Conservation (phyloP, 2,329 filamentous ascomycete genomes). For the Nakataea oryzae region DNA sequence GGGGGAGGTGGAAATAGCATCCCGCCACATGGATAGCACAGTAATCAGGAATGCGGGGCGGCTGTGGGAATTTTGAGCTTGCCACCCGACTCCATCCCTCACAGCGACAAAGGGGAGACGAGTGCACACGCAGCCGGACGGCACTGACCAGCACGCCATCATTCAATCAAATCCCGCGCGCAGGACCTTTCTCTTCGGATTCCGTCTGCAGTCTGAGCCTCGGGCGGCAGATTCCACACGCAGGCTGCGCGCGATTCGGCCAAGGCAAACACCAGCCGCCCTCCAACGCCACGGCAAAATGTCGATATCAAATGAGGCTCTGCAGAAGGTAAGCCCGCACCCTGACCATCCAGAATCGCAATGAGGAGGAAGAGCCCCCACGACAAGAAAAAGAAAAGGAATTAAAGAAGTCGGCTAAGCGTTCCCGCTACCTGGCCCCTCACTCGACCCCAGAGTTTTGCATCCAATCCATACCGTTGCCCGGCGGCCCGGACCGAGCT, state of each 20-base stretch:
- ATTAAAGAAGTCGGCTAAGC: not conserved
- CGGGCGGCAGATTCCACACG: not conserved
- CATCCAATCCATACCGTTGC: not conserved
- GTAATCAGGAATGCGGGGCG: not conserved
- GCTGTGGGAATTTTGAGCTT: not conserved
- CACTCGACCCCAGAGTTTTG: not conserved
- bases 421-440: no score
- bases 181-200: not conserved
- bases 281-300: conserved; percentile 37
- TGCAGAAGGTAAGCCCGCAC: conserved; percentile 64
- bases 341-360: not conserved
- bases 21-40: not conserved
- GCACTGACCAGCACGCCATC: not conserved
- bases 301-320: conserved; percentile 88
- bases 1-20: not conserved
- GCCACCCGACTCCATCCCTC: not conserved
- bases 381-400: not conserved
- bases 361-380: not conserved
- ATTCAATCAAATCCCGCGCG: not conserved
- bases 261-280: not conserved
- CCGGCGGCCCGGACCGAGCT: no score
- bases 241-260: no score
- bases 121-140: not conserved
- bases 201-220: not conserved
- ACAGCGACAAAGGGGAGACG: not conserved